Evolutionary conservation across 2,329 filamentous ascomycete species (phyloP), one percentile per base, ranked within the genome.

Genomic region (Epichloe uncinata): DNA sequence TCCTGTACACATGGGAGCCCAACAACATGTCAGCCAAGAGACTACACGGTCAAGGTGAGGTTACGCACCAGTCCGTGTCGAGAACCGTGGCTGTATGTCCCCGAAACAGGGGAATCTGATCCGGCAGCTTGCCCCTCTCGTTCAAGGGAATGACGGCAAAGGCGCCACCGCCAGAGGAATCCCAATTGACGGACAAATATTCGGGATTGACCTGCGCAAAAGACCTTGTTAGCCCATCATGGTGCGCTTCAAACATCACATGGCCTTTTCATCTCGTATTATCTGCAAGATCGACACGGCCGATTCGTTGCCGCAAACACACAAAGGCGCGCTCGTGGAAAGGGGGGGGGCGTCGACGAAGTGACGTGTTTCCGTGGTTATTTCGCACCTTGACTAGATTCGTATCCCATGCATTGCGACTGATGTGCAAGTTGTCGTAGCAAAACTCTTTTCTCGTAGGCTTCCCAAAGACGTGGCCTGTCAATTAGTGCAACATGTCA

Each of bases 391-490:
- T 97, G 72, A 97, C 79, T 64, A 98, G 74, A 73, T 98, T 98
- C 63, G 90, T 96, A 69, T 98, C 93, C 93, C 93, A 98, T 50
- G 93, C 93, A 82, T 98, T 98, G 70, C 85, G 87, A 64, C 89
- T 96, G 69, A 98, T 88, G 66, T 88, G 87, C 59, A 98, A 75
- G 70, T 97, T 97, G 70, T 98, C 93, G 73, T 97, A 98, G 76
- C 90, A 96, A 78, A 87, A 87, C 69, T 98, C 93, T 79, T 95
- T 96, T 71, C 87, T 84, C 58, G 90, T 94, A 55, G 88, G 74
- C 72, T 94, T 93, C 67, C 93, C 93, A 74, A 96, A 98, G 73
- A 98, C 86, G 78, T 98, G 93, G 77, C 91, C 91, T 96, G 69
- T 33, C 18, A 6, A 20, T 46, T 9, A 43, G 20, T 7, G 22